These are phyloP conservation scores for Trifolium pratense DNA, from an alignment of 306 rosid species.

Conservation along the genomic window DNA sequence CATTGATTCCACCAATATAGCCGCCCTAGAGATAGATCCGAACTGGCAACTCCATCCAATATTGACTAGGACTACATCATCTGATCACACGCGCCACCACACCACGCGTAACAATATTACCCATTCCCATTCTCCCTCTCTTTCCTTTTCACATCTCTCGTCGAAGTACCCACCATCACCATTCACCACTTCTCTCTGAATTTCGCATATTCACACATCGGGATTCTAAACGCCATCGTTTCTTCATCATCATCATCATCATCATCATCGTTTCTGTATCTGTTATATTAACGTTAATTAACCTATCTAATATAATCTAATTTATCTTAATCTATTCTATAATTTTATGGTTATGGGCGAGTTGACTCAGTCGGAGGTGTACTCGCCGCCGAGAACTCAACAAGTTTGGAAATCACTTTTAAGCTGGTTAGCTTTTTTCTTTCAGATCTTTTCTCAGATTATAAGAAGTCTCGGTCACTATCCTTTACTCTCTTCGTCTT, in stretches of 20 bases:
- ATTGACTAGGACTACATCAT: neutral
- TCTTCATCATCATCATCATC: neutral
- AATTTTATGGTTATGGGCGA: constrained; percentile 60
- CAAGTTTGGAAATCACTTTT: constrained; percentile 79
- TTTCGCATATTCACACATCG: neutral
- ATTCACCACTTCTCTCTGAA: constrained; percentile 46
- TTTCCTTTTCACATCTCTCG: constrained; percentile 33
- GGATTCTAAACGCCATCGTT: neutral
- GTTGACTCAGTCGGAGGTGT: constrained; percentile 91
- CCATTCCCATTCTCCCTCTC: constrained; percentile 12
- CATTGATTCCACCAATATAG: neutral
- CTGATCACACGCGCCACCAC: neutral
- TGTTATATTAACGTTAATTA: neutral
- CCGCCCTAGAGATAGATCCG: neutral
- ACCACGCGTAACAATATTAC: constrained; percentile 32
- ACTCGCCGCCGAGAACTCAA: constrained; percentile 58
- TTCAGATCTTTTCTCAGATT: constrained; percentile 86
- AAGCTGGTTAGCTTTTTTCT: constrained; percentile 85
- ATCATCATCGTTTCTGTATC: neutral
- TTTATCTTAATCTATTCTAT: neutral
- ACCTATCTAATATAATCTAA: neutral
- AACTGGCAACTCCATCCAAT: neutral
- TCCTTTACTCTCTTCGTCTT: constrained; percentile 69
- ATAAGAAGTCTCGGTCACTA: constrained; percentile 81
- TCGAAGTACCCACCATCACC: constrained; percentile 44